Conservation (phyloP, 768 basidiomycete genomes). For the Lentinus brumalis region DNA sequence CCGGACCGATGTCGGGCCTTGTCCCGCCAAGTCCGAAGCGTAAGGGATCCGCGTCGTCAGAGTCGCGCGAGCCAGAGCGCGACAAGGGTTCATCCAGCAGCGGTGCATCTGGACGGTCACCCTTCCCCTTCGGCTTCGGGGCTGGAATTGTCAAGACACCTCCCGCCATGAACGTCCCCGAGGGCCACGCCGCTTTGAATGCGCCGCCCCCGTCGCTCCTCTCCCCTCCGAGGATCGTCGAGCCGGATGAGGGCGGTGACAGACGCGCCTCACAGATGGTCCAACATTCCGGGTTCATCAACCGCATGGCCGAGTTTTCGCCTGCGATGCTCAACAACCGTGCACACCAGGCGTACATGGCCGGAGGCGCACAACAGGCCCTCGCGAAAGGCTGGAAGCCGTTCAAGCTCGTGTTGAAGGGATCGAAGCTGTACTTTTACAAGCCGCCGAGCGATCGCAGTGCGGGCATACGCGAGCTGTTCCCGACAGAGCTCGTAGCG, state of each 20-base stretch:
- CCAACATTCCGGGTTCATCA: constrained; percentile 74
- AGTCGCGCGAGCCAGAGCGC: constrained; percentile 34
- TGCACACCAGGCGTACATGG: constrained; percentile 29
- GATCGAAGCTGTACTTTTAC: constrained; percentile 84
- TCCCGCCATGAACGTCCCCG: constrained; percentile 5
- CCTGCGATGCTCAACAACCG: constrained; percentile 37
- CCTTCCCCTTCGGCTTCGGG: constrained; percentile 36
- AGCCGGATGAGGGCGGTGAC: constrained; percentile 40
- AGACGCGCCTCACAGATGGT: constrained; percentile 80
- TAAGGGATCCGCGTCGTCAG: constrained; percentile 50
- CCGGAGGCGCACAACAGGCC: constrained; percentile 22
- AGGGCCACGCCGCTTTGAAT: constrained; percentile 2
- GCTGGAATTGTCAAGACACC: constrained; percentile 19
- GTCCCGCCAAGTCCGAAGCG: constrained; percentile 56
- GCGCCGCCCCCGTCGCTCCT: constrained; percentile 38
- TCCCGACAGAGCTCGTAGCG: constrained; percentile 65
- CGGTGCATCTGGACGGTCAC: constrained; percentile 25
- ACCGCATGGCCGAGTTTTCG: constrained; percentile 59
- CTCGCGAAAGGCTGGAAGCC: constrained; percentile 79
- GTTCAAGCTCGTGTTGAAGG: constrained; percentile 81
- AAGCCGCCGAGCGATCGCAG: constrained; percentile 76
- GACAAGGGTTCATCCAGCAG: constrained; percentile 22
- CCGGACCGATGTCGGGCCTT: constrained; percentile 50
- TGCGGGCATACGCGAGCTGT: constrained; percentile 69
- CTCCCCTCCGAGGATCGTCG: constrained; percentile 51